Base-by-base conservation (phyloP, 768 basidiomycete genomes). In the Auricularia sp. region DNA sequence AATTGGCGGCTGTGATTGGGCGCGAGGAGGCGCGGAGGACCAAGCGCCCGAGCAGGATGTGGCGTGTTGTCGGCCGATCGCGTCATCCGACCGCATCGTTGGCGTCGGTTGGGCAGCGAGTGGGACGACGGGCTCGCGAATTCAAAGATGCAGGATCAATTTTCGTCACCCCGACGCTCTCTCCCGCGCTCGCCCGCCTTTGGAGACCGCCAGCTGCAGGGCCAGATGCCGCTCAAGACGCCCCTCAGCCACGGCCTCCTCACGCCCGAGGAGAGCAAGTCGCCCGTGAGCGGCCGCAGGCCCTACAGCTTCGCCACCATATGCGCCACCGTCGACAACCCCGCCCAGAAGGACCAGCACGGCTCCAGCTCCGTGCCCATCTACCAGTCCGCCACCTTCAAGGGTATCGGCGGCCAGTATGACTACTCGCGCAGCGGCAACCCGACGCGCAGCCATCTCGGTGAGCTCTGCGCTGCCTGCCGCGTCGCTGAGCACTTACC, bases 301-400 rank as follows among this genome's bases (percentile, higher is more conserved):
- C 89, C 89, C 0, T 92, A 93, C 76, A 82, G 85, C n/a, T 92
- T 94, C 75, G 89, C 90, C n/a, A 94, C 92, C 16, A 78, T 92
- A 65, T 93, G 92, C 66, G 94, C 90, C 29, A 94, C 92, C 3
- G 92, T 96, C 65, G 94, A 96, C 71, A 92, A 92, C 69, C 93
- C 93, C 0, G 82, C 82, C 64, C 89, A 88, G 77, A 95, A 96
- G 75, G 96, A 99, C 77, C 96, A 98, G 77, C 89, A 94, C 74
- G 94, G 94, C 21, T 87, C 92, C 66, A 93, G 90, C 69, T 90
- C 89, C 6, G 93, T 98, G 1, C 97, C 97, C 24, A 98, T 99
- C 76, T 99, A 98, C 77, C 97, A 98, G 78, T 90, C 94, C 1
- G 86, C 97, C 7, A 99, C 97, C 0, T 98, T 99, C 85, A 98